Evolutionary conservation across 2,329 filamentous ascomycete genomes (phyloP), one percentile per base, ranked within the genome.

Genomic region (Aspergillus aculeatinus): DNA sequence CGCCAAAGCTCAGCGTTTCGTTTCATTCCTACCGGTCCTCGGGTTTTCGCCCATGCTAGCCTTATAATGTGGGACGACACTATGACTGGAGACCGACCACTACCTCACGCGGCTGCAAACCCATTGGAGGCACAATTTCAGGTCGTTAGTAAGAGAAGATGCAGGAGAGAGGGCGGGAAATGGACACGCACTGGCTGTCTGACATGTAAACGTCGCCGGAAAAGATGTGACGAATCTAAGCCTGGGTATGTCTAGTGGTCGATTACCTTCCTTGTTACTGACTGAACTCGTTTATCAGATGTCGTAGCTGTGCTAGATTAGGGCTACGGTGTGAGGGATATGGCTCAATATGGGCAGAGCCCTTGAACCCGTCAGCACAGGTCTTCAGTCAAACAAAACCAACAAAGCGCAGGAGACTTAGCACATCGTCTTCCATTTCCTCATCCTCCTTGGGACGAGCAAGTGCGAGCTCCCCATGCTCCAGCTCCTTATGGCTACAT

Each of bases 131-230:
- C n/a, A 29, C 35, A 51, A 4, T 19, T 31, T 5, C 59, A 51
- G 47, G 27, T 9, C 39, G 35, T 56, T 10, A 47, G 55, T 6
- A 63, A 59, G 21, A 71, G 68, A 50, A 68, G 68, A 51, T 59
- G 59, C 57, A 68, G 68, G 55, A 65, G 63, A 57, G 68, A 67
- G n/a, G 70, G 72, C 19, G 68, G 66, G 7, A 68, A 67, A 59
- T 77, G 74, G 74, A 74, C 72, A 63, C 73, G 74, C 12, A 75
- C 74, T 2, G 74, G 74, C n/a, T 77, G 74, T 51, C 57, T 76
- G n/a, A 77, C 74, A 3, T 77, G 74, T 63, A 77, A 77, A 58
- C 71, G 66, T 57, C 70, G 74, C 42, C 70, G 74, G 31, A 77
- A 77, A 61, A 70, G 72, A 42, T 77, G 74, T 42, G 74, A 77